These are phyloP conservation scores for Beauveria bassiana DNA, from an alignment of 2,329 filamentous ascomycete species.

Conservation along the genomic window DNA sequence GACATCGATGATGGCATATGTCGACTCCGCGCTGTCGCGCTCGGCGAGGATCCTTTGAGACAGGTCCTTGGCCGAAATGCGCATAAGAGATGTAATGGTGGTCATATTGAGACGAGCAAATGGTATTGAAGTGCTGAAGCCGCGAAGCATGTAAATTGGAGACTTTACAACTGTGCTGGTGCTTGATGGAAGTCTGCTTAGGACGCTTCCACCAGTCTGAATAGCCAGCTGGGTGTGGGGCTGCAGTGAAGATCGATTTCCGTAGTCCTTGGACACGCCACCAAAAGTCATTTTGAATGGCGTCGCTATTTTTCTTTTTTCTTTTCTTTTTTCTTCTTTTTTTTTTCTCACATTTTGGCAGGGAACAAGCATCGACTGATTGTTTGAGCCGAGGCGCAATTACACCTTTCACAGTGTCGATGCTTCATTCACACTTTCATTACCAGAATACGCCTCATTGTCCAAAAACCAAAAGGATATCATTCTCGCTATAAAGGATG, in stretches of 20 bases:
- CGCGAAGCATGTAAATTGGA: neutral
- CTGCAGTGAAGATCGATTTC: too few relatives aligned
- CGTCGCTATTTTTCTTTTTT: too few relatives aligned
- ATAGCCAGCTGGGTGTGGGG: neutral
- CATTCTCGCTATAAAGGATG: conserved; percentile 8
- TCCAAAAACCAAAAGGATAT: conserved; percentile 9
- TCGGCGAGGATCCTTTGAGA: conserved; percentile 54
- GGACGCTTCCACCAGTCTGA: neutral
- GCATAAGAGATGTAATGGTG: conserved; percentile 27
- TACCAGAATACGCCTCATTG: neutral
- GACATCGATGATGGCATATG: conserved; percentile 77
- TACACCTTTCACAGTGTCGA: neutral
- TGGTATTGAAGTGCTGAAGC: neutral
- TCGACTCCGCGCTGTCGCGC: conserved; percentile 30
- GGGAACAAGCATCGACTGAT: too few relatives aligned
- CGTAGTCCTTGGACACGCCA: too few relatives aligned
- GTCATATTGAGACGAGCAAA: neutral
- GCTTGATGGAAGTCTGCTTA: neutral
- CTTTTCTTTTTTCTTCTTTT: too few relatives aligned
- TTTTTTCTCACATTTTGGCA: too few relatives aligned
- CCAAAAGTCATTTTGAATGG: too few relatives aligned
- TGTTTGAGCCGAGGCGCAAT: too few relatives aligned
- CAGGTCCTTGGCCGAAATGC: conserved; percentile 62
- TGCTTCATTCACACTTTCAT: neutral
- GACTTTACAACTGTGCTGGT: too few relatives aligned